A percentile compares a stretch with the other conserved stretches of the same genome.
Conservation (phyloP, 2,329 filamentous ascomycete species). For the Gnomoniopsis smithogilvyi region DNA sequence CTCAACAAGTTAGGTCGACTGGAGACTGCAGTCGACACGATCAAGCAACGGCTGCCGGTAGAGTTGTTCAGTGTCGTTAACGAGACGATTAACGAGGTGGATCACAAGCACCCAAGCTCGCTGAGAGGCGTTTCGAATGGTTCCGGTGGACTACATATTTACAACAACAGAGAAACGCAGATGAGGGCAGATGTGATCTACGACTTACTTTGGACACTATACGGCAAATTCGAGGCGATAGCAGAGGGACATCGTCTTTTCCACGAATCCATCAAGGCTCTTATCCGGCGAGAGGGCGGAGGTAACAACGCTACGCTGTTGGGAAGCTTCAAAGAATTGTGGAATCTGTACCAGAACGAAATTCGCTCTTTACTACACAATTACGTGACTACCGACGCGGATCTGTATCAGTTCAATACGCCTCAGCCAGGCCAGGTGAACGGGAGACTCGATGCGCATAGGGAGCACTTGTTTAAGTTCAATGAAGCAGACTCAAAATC, state of each 20-base stretch:
- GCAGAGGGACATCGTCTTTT: constrained; percentile 92
- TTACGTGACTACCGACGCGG: constrained; percentile 89
- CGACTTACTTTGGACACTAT: constrained; percentile 87
- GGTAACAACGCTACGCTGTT: constrained; percentile 65
- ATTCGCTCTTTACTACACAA: constrained; percentile 92
- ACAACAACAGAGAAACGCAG: constrained; percentile 68
- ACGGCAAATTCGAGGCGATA: constrained; percentile 96
- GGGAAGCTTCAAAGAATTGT: constrained; percentile 91
- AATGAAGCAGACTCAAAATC: constrained; percentile 81
- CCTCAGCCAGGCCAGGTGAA: constrained; percentile 42
- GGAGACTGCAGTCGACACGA: constrained; percentile 80
- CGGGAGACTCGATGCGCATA: constrained; percentile 44
- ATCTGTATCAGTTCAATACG: constrained; percentile 63
- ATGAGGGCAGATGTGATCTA: constrained; percentile 82
- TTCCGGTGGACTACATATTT: constrained; percentile 57
- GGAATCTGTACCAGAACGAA: constrained; percentile 98
- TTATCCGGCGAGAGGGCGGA: constrained; percentile 76
- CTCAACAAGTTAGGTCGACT: constrained; percentile 85
- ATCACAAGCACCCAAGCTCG: constrained; percentile 85
- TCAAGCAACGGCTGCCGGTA: constrained; percentile 90
- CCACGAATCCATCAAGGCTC: constrained; percentile 85
- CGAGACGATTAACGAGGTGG: constrained; percentile 90
- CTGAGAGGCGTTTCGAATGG: constrained; percentile 55
- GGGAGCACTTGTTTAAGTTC: constrained; percentile 77
- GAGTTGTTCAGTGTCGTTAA: constrained; percentile 93